Evolutionary conservation across 495 filamentous ascomycete species (phyloP).

Genomic region (Penicillium atrosanguineum): DNA sequence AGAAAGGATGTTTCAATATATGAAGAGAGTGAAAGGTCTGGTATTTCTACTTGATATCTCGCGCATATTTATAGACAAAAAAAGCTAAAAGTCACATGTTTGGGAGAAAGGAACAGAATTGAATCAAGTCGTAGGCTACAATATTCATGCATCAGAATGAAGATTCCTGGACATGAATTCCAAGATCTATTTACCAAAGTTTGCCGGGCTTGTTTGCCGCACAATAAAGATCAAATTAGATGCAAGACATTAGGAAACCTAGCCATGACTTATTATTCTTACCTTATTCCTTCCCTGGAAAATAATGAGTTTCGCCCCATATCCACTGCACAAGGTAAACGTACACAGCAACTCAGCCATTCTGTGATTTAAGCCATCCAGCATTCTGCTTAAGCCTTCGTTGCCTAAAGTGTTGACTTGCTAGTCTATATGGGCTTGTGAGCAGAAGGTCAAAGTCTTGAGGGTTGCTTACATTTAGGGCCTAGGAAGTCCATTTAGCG

Average conservation of each 20-base stretch:
- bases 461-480: slow-evolving; percentile 80
- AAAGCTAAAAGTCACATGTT: no score
- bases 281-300: slow-evolving; percentile 82
- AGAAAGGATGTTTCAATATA: no score
- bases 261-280: slow-evolving; percentile 8
- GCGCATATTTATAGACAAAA: no score
- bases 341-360: slow-evolving; percentile 91
- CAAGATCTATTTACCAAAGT: slow-evolving; percentile 71
- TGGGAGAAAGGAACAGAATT: no score
- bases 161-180: not conserved
- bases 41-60: no score
- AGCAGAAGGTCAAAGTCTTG: not conserved
- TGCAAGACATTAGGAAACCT: no score
- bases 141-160: not conserved
- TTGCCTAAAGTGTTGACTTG: slow-evolving; percentile 81
- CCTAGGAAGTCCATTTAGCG: slow-evolving; percentile 82
- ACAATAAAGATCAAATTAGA: no score
- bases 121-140: slow-evolving; percentile 90
- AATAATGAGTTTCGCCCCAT: slow-evolving; percentile 77
- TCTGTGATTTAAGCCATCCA: slow-evolving; percentile 86
- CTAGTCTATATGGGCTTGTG: slow-evolving; percentile 37
- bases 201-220: slow-evolving; percentile 57
- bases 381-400: slow-evolving; percentile 83
- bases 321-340: slow-evolving; percentile 85
- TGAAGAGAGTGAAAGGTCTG: no score